Base-by-base conservation (phyloP, 495 filamentous ascomycete genomes). In the Penicillium roqueforti region DNA sequence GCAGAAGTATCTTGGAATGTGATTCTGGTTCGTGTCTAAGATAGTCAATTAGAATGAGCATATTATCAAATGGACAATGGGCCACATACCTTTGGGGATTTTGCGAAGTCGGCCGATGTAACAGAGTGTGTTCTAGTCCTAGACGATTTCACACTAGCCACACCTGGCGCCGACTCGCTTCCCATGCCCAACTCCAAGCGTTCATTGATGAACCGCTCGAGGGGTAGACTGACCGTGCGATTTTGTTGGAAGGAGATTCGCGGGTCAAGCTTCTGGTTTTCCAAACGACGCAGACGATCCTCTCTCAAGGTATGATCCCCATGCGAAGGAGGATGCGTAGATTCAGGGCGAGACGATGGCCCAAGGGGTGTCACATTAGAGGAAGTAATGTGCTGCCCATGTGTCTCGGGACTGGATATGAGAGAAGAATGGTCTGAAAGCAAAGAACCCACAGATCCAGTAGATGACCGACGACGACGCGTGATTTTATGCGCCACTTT, bases 141-240 rank as follows among this genome's bases (percentile, higher is more conserved):
- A 9, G 48, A 47, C 5, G 48, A 16, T 10, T 46, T 36, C n/a
- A 47, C 16, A 25, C 25, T 38, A 36, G 58, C 53, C 19, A 57
- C 19, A 16, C 58, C 58, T 18, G 61, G 34, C 1, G 29, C 50
- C 5, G 50, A 29, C 13, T 60, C 62, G 16, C 46, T 32, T 19
- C 55, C 64, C 43, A 68, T 58, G 22, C 68, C 59, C 36, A 73
- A 39, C 13, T 70, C 67, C 11, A 71, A 31, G n/a, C 70, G 62
- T 32, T 77, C 75, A 22, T 76, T 74, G 48, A 77, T 77, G 39
- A 77, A 77, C 3, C 75, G 68, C 48, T 76, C 67, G 19, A 77
- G 57, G 26, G 73, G 75, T 31, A 77, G 48, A 54, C 75, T 77
- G 2, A 76, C 68, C 3, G 67, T 59, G 14, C 68, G 63, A 36